Conservation (phyloP, 768 basidiomycete genomes). For the Sarcodon aspratus region DNA sequence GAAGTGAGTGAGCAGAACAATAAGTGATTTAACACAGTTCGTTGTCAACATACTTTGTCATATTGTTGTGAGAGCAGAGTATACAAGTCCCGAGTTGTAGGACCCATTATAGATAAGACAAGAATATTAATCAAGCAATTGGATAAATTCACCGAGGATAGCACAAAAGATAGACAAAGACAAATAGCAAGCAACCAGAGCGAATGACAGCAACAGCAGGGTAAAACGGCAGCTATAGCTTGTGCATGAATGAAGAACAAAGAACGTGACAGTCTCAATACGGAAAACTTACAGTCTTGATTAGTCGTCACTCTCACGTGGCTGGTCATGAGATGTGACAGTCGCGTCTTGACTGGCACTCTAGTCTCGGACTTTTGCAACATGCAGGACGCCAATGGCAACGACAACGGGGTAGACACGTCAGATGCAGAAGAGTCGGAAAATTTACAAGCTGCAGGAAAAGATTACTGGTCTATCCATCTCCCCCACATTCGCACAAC, state of each 20-base stretch:
- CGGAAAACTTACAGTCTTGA: too few relatives aligned
- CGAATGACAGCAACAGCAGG: too few relatives aligned
- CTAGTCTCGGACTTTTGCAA: too few relatives aligned
- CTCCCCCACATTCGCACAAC: background rate
- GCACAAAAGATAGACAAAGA: too few relatives aligned
- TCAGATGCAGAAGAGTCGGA: background rate
- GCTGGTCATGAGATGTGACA: too few relatives aligned
- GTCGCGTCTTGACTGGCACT: too few relatives aligned
- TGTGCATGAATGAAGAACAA: too few relatives aligned
- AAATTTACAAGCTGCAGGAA: background rate
- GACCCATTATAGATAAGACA: background rate
- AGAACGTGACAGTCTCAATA: too few relatives aligned
- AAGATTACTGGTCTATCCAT: background rate
- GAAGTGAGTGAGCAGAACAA: background rate
- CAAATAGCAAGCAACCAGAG: too few relatives aligned
- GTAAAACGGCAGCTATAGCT: too few relatives aligned
- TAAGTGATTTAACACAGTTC: background rate
- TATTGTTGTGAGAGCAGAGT: background rate
- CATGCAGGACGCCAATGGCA: background rate
- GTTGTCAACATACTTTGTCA: background rate
- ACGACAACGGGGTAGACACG: background rate
- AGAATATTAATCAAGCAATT: background rate
- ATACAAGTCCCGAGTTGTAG: background rate
- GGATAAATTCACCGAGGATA: background rate
- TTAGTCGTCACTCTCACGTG: too few relatives aligned